These are phyloP conservation scores for Styphnolobium japonicum DNA, from an alignment of 306 rosid species.

Conservation along the genomic window DNA sequence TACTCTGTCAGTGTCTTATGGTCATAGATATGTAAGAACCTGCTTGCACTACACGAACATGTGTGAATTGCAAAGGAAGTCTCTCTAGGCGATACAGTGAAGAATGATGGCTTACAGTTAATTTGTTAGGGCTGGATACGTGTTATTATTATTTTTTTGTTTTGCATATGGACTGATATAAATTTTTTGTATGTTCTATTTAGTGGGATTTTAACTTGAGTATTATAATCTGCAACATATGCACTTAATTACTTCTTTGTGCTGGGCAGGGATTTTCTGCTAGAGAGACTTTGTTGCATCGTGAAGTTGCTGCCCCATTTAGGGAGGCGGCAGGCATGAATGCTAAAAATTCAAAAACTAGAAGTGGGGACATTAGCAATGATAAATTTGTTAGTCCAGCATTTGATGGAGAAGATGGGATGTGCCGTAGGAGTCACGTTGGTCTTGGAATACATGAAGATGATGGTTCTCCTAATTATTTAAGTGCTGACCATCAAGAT, in stretches of 20 bases:
- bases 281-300: not conserved
- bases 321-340: conserved; percentile 10
- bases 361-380: not conserved
- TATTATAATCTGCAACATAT: conserved; percentile 10
- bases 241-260: conserved; percentile 30
- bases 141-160: conserved; percentile 45
- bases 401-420: conserved; percentile 20
- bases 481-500: conserved; percentile 21
- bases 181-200: not conserved
- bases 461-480: conserved; percentile 24
- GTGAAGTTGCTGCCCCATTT: not conserved
- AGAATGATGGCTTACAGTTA: conserved; percentile 90
- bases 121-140: conserved; percentile 97
- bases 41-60: conserved; percentile 82
- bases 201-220: not conserved
- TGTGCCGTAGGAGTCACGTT: not conserved
- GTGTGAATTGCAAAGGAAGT: conserved; percentile 91
- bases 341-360: not conserved
- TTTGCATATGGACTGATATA: conserved; percentile 32
- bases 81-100: conserved; percentile 95
- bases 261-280: conserved; percentile 34
- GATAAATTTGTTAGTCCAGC: conserved; percentile 6
- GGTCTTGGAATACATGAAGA: conserved; percentile 13
- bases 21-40: conserved; percentile 82
- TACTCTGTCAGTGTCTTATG: conserved; percentile 67